phyloP scores from a whole-genome alignment of 2,329 filamentous ascomycete genomes.

The Xylogone sp. region DNA sequence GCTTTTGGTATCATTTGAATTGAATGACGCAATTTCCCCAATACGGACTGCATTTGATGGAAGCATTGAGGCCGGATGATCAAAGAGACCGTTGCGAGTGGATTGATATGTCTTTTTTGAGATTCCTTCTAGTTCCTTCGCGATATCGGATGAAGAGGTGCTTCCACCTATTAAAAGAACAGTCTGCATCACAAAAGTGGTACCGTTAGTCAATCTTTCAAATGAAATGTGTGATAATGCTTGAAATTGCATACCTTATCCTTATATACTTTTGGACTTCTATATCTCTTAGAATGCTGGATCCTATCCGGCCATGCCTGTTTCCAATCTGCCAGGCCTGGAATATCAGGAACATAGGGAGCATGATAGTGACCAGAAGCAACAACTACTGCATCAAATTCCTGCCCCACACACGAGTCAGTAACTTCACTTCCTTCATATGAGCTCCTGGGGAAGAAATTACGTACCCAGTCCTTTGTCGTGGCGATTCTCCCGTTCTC shows the following conservation, averaged over 20 bases:
- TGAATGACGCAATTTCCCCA: slow-evolving; percentile 12
- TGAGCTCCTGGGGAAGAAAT: not conserved
- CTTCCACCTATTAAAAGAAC: slow-evolving; percentile 53
- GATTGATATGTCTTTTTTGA: slow-evolving; percentile 22
- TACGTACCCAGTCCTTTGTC: slow-evolving; percentile 24
- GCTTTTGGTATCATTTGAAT: slow-evolving; percentile 1
- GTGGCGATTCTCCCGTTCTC: slow-evolving; percentile 13
- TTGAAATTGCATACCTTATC: slow-evolving; percentile 43
- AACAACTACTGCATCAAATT: slow-evolving; percentile 63
- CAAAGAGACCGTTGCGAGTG: slow-evolving; percentile 17
- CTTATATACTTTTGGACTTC: slow-evolving; percentile 53
- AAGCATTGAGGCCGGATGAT: slow-evolving; percentile 17
- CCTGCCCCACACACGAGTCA: slow-evolving; percentile 12
- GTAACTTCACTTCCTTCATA: not conserved
- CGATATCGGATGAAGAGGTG: slow-evolving; percentile 42
- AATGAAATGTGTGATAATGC: slow-evolving; percentile 27
- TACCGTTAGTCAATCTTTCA: not conserved
- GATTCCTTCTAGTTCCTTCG: slow-evolving; percentile 14
- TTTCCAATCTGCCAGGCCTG: slow-evolving; percentile 57
- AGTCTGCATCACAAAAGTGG: slow-evolving; percentile 34
- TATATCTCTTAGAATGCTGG: slow-evolving; percentile 70
- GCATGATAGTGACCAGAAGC: slow-evolving; percentile 66
- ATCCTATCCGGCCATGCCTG: slow-evolving; percentile 46
- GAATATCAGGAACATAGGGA: slow-evolving; percentile 56
- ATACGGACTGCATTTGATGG: slow-evolving; percentile 14